phyloP scores from a whole-genome alignment of 495 filamentous ascomycete genomes.

The Xylaria telfairii region DNA sequence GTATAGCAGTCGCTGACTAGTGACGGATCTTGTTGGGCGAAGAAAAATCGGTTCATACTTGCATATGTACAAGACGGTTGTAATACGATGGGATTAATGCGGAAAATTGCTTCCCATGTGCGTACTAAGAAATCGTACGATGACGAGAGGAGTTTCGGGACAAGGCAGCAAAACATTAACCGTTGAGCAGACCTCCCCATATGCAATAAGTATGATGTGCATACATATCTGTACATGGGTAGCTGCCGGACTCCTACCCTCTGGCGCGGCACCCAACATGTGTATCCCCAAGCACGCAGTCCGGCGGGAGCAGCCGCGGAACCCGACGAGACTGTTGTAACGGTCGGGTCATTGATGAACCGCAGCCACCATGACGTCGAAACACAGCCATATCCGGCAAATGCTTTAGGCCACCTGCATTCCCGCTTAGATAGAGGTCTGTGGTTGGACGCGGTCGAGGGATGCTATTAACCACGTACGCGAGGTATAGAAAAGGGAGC shows the following conservation, averaged over 20 bases:
- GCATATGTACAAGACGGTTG: conserved; percentile 22
- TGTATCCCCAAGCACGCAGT: conserved; percentile 12
- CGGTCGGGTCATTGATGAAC: conserved; percentile 6
- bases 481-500: background rate
- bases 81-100: conserved; percentile 10
- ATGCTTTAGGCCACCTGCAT: background rate
- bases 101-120: conserved; percentile 16
- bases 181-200: background rate
- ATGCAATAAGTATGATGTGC: conserved; percentile 18
- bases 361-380: conserved; percentile 15
- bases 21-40: conserved; percentile 8
- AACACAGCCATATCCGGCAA: conserved; percentile 7
- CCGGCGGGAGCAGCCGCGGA: conserved; percentile 24
- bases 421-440: background rate
- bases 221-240: conserved; percentile 1
- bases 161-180: conserved; percentile 12
- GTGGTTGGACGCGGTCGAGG: background rate
- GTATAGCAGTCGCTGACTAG: conserved; percentile 9
- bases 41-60: conserved; percentile 27
- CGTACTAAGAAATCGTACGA: conserved; percentile 28
- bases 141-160: conserved; percentile 11
- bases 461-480: background rate
- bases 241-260: background rate
- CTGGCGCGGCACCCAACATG: background rate
- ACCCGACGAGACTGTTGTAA: background rate